Evolutionary conservation across 208 protist species (phyloP).

Genomic region (Tetramitus jugosus): DNA sequence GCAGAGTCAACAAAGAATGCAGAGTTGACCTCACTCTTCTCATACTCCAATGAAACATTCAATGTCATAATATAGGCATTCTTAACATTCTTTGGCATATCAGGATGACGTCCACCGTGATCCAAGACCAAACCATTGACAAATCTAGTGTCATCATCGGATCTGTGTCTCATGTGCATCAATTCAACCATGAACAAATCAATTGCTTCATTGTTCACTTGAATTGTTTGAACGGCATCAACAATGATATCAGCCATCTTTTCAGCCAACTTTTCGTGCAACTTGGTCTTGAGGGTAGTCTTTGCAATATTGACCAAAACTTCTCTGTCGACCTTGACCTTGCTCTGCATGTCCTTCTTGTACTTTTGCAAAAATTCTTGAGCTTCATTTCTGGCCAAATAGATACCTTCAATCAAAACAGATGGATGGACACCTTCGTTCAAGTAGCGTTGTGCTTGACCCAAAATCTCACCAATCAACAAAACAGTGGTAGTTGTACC

Average conservation of each 20-base stretch:
- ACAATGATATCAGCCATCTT: constrained; percentile 85
- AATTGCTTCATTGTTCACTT: constrained; percentile 62
- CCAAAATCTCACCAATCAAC: constrained; percentile 98
- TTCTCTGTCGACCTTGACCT: constrained; percentile 62
- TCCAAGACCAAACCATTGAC: constrained; percentile 99
- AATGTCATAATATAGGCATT: constrained; percentile 97
- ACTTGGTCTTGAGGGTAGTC: constrained; percentile 90
- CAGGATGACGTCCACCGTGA: constrained; percentile 96
- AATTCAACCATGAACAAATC: constrained; percentile 99
- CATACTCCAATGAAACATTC: constrained; percentile 99
- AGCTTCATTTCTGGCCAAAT: constrained; percentile 80
- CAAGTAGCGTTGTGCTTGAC: constrained; percentile 93
- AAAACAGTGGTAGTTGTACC: constrained; percentile 97
- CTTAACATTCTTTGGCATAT: constrained; percentile 92
- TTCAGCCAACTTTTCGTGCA: constrained; percentile 56
- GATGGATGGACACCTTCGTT: constrained; percentile 97
- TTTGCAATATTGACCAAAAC: constrained; percentile 87
- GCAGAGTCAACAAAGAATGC: constrained; percentile 95
- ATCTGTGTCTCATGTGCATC: constrained; percentile 97
- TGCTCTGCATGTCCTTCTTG: constrained; percentile 56
- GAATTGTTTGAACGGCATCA: constrained; percentile 85
- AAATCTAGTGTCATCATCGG: constrained; percentile 86
- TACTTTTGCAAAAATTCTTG: constrained; percentile 73
- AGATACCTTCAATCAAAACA: constrained; percentile 93
- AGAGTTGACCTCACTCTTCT: constrained; percentile 96